Base-by-base conservation (phyloP, 371 early-diverging fungal genomes). In the Mucor lusitanicus region DNA sequence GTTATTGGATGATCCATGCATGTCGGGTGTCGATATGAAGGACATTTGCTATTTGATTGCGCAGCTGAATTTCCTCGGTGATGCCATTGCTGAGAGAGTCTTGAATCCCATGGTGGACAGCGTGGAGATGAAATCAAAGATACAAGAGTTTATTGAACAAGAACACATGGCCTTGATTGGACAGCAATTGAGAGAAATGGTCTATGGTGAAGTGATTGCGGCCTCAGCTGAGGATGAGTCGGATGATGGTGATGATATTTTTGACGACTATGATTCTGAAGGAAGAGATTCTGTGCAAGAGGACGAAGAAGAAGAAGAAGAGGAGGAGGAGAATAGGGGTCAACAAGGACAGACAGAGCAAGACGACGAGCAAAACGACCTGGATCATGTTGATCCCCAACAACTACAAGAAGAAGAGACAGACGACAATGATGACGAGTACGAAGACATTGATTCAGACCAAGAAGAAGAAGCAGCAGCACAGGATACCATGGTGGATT, bases 31-130 rank as follows among this genome's bases (percentile, higher is more conserved):
- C 4, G 40, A 35, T 37, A 27, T 59, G 4, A 23, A 59, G 17
- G 66, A 65, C 17, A 17, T 65, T 9, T 59, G 48, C 13, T 65
- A 65, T 53, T 59, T 65, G 11, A 57, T 59, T 13, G 59, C 60
- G 6, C 66, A 65, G 39, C 11, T 65, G 19, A 65, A 65, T 19
- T 59, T 37, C 12, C 9, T 65, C 9, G 54, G 59, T 1, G 48
- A 58, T 48, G 46, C 59, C 7, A 6, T 58, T 17, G 53, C 58
- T 9, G 64, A 35, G 13, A 21, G 53, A 2, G 53, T 53, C 1
- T 7, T 44, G 19, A 44, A 44, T 7, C 44, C 44, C n/a, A 44
- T 44, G 44, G 19, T 44, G 19, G 7, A 19, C 19, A 7, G 19
- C 2, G 19, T 19, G n/a, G 44, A 44, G 8, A 44, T 44, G 44